These are phyloP conservation scores for Huntiella savannae DNA, from an alignment of 2,329 filamentous ascomycete species.

Conservation along the genomic window DNA sequence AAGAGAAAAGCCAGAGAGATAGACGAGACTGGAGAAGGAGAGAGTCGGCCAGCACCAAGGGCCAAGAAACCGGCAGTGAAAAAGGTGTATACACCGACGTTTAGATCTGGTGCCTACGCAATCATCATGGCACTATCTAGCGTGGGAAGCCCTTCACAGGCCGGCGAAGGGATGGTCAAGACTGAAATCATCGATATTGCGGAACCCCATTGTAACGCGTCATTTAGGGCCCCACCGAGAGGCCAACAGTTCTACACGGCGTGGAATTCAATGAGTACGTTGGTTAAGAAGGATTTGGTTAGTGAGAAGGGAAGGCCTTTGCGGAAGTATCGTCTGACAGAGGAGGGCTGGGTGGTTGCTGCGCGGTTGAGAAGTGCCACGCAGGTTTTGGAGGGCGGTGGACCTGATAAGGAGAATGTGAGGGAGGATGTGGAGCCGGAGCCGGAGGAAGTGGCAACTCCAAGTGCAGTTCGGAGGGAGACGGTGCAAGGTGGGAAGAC, in stretches of 20 bases:
- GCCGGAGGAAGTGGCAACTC: too few relatives aligned
- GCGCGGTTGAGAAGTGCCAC: conserved; percentile 32
- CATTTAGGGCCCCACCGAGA: conserved; percentile 48
- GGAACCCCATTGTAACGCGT: conserved; percentile 53
- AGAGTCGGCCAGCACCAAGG: conserved; percentile 12
- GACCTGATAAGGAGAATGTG: neutral
- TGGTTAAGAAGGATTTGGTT: conserved; percentile 54
- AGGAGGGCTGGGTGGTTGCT: conserved; percentile 61
- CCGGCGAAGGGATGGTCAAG: conserved; percentile 42
- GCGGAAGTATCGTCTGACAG: conserved; percentile 50
- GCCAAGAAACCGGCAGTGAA: conserved; percentile 39
- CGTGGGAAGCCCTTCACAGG: conserved; percentile 30
- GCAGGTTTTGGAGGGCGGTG: conserved; percentile 4
- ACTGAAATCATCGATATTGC: conserved; percentile 47
- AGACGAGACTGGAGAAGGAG: neutral
- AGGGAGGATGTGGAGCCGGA: neutral
- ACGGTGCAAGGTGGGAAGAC: too few relatives aligned
- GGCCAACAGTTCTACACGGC: conserved; percentile 57
- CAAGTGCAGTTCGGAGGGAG: too few relatives aligned
- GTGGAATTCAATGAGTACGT: conserved; percentile 66
- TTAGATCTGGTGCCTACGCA: conserved; percentile 58
- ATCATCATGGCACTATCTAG: conserved; percentile 48
- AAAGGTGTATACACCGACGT: conserved; percentile 51
- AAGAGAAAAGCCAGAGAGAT: conserved; percentile 14
- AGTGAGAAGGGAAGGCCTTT: conserved; percentile 50